Base-by-base conservation (phyloP, 2,329 filamentous ascomycete species). In the Bipolaris gigantea region DNA sequence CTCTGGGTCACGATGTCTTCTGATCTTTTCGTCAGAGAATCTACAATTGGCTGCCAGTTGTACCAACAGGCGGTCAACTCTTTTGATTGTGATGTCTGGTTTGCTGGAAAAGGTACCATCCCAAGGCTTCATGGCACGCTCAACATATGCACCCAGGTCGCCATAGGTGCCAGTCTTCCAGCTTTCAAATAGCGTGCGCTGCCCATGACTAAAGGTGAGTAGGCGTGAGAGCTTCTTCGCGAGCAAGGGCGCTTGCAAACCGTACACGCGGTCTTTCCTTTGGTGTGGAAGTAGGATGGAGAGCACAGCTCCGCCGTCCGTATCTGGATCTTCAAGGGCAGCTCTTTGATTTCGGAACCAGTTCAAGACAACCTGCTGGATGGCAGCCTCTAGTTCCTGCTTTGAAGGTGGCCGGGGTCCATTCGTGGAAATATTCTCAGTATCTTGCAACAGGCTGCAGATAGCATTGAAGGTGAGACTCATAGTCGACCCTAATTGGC, bases 231-330 rank as follows among this genome's bases (percentile, higher is more conserved):
- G 80, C n/a, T 90, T 82, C 47, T 81, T 84, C 51, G 86, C 83
- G 0, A 96, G 78, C 0, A 77, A 80, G 8, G 76, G 69, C 27
- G 83, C 77, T 65, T 89, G 84, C 1, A 96, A 79, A 34, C 80
- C 82, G 69, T 92, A 96, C 2, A 93, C 89, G 25, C 90, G 83
- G 67, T 96, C 91, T 2, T 85, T 86, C 48, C 91, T 81, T 60
- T 82, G 86, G 58, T 92, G 87, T 0, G 92, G 90, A 0, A 95
- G 81, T 0, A 97, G 74, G 2, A 87, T 86, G 1, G 89, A 92
- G 0, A 96, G 77, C 1, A 96, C 75, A 2, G 89, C 87, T 1
- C 83, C 76, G 1, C 80, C 77, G 64, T 86, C 77, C 1, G 83
- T 84, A 25, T 81, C 78, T 7, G 83, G 75, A 0, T 80, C 77